Conservation (phyloP, 1,139 yeast genomes). For the Candida tetrigidarum region DNA sequence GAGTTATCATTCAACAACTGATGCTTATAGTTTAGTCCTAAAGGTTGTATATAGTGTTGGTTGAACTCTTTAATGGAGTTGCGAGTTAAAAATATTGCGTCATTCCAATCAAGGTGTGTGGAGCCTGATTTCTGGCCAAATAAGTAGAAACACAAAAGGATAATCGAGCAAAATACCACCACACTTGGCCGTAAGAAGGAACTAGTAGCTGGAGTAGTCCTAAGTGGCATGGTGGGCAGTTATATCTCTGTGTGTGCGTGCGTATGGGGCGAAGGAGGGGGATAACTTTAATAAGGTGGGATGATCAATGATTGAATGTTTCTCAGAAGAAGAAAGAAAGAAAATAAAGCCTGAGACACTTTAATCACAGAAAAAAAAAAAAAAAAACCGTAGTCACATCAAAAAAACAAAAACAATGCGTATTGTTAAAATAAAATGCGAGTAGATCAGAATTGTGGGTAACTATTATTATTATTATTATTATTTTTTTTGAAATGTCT, state of each 20-base stretch:
- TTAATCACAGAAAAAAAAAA: neutral
- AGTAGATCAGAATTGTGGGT: too few species aligned
- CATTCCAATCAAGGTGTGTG: constrained; percentile 24
- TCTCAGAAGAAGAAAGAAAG: neutral
- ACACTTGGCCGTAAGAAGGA: constrained; percentile 20
- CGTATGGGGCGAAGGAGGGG: neutral
- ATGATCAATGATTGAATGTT: neutral
- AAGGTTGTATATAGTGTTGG: constrained; percentile 18
- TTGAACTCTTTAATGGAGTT: constrained; percentile 31
- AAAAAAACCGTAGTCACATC: neutral
- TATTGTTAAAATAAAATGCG: too few species aligned
- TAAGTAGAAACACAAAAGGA: constrained; percentile 12
- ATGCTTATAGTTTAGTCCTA: constrained; percentile 3
- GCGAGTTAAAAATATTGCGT: constrained; percentile 30
- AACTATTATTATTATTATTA: too few species aligned
- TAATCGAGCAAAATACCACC: constrained; percentile 16
- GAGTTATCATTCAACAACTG: constrained; percentile 8
- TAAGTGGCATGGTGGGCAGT: constrained; percentile 1
- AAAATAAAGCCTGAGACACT: neutral
- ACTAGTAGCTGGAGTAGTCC: constrained; percentile 11
- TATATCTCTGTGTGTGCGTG: too few species aligned
- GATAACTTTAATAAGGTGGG: neutral
- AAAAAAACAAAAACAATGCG: neutral
- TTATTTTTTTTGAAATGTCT: too few species aligned
- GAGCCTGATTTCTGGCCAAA: constrained; percentile 8